phyloP scores from a whole-genome alignment of 73 alveolate genomes.

The Blepharisma japonicum region DNA sequence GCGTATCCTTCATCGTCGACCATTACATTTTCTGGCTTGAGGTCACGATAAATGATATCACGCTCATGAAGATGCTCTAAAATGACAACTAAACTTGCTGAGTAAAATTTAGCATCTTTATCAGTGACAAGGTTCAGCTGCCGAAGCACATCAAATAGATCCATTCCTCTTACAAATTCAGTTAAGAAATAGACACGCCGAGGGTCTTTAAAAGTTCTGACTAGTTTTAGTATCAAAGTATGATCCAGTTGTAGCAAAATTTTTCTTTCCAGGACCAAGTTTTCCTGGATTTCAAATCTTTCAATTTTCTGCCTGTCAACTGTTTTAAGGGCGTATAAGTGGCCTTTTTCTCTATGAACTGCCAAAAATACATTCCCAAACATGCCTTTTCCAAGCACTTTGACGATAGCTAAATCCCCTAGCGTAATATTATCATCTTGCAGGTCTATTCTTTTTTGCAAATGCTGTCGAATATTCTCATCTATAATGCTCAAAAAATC shows the following conservation, averaged over 20 bases:
- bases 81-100: constrained; percentile 36
- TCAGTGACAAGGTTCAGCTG: constrained; percentile 42
- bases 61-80: constrained; percentile 66
- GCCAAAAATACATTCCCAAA: constrained; percentile 56
- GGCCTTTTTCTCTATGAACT: constrained; percentile 35
- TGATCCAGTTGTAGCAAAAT: constrained; percentile 42
- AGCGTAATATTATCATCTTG: constrained; percentile 32
- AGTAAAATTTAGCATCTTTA: constrained; percentile 44
- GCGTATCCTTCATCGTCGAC: constrained; percentile 71
- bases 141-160: constrained; percentile 55
- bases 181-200: constrained; percentile 41
- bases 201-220: constrained; percentile 43
- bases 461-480: constrained; percentile 42
- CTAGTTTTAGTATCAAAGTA: constrained; percentile 51
- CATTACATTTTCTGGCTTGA: constrained; percentile 79
- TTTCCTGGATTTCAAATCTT: constrained; percentile 38
- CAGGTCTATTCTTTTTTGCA: constrained; percentile 26
- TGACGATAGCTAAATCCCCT: constrained; percentile 29
- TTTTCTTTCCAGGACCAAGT: constrained; percentile 42
- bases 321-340: constrained; percentile 47
- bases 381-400: constrained; percentile 50
- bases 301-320: constrained; percentile 36
- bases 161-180: constrained; percentile 56
- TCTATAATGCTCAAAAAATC: constrained; percentile 53
- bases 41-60: constrained; percentile 62